A percentile compares a stretch with the other conserved stretches of the same genome.
phyloP scores from a whole-genome alignment of 169 alveolate genomes.

The Theileria sp. region DNA sequence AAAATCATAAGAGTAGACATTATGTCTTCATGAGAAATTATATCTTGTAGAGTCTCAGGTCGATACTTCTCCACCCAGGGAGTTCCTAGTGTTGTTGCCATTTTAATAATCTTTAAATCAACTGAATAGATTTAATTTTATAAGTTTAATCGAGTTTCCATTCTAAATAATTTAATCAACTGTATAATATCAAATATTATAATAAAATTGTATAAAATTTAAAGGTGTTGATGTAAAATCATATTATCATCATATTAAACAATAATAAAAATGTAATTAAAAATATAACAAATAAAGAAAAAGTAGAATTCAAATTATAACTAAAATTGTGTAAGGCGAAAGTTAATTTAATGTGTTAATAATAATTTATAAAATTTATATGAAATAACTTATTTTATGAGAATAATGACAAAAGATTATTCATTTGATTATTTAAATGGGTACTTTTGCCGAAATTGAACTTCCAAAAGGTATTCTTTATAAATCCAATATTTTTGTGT shows the following conservation, averaged over 20 bases:
- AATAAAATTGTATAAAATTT: not conserved
- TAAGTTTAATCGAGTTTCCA: not conserved
- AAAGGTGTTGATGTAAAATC: not conserved
- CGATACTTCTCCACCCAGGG: constrained; percentile 93
- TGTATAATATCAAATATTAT: not conserved
- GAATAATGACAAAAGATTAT: constrained; percentile 1
- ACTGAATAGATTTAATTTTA: not conserved
- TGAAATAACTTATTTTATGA: not conserved
- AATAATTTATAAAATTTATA: not conserved
- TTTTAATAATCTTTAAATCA: constrained; percentile 13
- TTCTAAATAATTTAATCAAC: not conserved
- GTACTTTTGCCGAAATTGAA: constrained; percentile 15
- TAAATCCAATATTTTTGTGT: not conserved
- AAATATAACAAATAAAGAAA: not conserved
- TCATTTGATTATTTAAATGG: constrained; percentile 17
- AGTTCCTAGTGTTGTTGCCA: constrained; percentile 51
- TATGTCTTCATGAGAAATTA: constrained; percentile 92
- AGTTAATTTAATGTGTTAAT: not conserved
- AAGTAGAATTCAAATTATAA: not conserved
- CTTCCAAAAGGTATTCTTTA: constrained; percentile 22
- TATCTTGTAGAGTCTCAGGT: constrained; percentile 89
- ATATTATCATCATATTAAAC: not conserved
- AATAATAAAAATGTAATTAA: too few species aligned
- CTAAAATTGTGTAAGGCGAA: not conserved
- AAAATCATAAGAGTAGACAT: constrained; percentile 88